Base-by-base conservation (phyloP, 352 stramenopile genomes). In the Globisporangium acanthophoron region DNA sequence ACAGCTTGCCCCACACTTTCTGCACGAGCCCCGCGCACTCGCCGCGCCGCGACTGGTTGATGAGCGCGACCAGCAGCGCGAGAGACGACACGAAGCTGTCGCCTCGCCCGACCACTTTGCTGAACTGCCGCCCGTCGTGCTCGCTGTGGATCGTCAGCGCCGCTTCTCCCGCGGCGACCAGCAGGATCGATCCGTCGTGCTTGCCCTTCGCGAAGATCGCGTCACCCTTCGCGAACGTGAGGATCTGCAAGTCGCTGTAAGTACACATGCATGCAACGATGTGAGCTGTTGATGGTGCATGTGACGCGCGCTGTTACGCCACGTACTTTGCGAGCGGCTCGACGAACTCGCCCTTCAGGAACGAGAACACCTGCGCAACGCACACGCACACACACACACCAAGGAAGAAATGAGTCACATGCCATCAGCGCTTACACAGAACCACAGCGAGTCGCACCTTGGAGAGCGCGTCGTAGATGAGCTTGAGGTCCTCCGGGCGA, bases 71-170 rank as follows among this genome's bases (percentile, higher is more conserved):
- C 3, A 95, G 53, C n/a, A 93, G 62, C 18, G 78, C 73, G 3
- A 92, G 54, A 18, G 82, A 87, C 12, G 85, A 95, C 21, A 78
- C 84, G 5, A 92, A 45, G 11, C 73, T 86, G n/a, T 95, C 85
- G 39, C 85, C 79, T 31, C 74, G 67, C 35, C 52, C 54, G 6
- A 93, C 56, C 8, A 69, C 24, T 56, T 83, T 88, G 3, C 65
- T 75, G 46, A 93, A 93, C 2, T 57, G 18, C 47, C 80, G 67
- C 0, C 56, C 65, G 4, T 39, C 50, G 12, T 62, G 62, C 1
- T 82, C 67, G 11, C 73, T 72, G 49, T 92, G 76, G 21, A 92
- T 88, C 16, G 67, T 73, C 12, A 95, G 51, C 0, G 68, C 72
- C 8, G 72, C 85, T 39, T 78, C 63, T 3, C 85, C 85, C 8